Evolutionary conservation across 1,284 basidiomycete species (phyloP).

Genomic region (Chiua sp.): DNA sequence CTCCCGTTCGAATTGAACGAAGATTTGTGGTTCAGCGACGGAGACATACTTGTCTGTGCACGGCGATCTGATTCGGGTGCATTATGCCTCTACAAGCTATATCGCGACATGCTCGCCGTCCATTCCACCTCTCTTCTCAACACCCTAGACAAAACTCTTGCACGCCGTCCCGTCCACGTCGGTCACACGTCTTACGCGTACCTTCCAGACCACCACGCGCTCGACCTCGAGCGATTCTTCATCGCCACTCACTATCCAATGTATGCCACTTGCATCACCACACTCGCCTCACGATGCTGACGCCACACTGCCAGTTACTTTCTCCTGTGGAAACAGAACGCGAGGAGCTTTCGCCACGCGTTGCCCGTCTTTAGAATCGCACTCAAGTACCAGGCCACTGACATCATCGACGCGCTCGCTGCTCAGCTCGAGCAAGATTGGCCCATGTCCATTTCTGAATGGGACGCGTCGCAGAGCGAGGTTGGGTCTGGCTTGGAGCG

Average conservation of each 20-base stretch:
- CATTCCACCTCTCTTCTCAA: conserved; percentile 2
- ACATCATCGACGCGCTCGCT: conserved; percentile 5
- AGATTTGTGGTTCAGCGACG: conserved; percentile 11
- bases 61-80: conserved; percentile 11
- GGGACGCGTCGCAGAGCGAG: conserved; percentile 6
- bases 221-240: conserved; percentile 12
- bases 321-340: conserved; percentile 4
- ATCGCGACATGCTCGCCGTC: conserved; percentile 6
- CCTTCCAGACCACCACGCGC: conserved; percentile 4
- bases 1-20: conserved; percentile 1
- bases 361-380: conserved; percentile 6
- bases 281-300: background rate
- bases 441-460: conserved; percentile 5
- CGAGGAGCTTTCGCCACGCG: background rate
- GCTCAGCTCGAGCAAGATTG: conserved; percentile 10
- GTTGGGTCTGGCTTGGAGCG: background rate
- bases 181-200: conserved; percentile 1
- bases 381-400: conserved; percentile 1
- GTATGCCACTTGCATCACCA: background rate
- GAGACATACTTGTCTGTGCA: conserved; percentile 5
- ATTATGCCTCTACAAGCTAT: conserved; percentile 8
- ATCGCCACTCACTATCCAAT: conserved; percentile 4
- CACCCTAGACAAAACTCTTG: background rate
- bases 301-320: background rate
- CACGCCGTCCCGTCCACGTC: background rate